These are phyloP conservation scores for Fereydounia khargensis DNA, from an alignment of 1,284 basidiomycete genomes.

Conservation along the genomic window DNA sequence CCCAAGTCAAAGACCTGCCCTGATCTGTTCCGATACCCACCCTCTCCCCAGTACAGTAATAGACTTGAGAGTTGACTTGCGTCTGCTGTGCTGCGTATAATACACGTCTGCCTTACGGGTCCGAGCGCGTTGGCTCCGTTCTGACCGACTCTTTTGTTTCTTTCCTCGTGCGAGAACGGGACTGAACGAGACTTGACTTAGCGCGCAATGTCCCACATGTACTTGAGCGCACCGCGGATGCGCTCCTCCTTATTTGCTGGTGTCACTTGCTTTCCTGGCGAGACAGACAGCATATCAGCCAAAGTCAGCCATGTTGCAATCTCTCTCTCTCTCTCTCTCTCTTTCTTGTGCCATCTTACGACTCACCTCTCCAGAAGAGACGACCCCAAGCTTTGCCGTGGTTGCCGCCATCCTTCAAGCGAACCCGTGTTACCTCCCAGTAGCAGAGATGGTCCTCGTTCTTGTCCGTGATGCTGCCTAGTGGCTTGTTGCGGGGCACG, in stretches of 20 bases:
- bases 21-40: no score
- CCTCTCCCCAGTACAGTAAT: no score
- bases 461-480: not conserved
- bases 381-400: constrained; percentile 44
- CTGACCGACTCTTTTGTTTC: no score
- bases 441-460: constrained; percentile 24
- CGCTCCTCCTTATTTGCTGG: constrained; percentile 14
- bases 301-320: not conserved
- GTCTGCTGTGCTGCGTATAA: no score
- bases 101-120: no score
- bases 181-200: no score
- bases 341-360: not conserved
- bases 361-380: constrained; percentile 44
- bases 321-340: not conserved
- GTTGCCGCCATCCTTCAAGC: constrained; percentile 34
- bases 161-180: no score
- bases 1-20: no score
- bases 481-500: not conserved
- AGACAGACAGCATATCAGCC: not conserved
- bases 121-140: no score
- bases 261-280: constrained; percentile 29
- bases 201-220: constrained; percentile 23
- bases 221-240: constrained; percentile 37
- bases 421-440: constrained; percentile 35
- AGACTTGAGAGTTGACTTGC: no score